Conservation (phyloP, 2,329 filamentous ascomycete genomes). For the Nigrospora oryzae region DNA sequence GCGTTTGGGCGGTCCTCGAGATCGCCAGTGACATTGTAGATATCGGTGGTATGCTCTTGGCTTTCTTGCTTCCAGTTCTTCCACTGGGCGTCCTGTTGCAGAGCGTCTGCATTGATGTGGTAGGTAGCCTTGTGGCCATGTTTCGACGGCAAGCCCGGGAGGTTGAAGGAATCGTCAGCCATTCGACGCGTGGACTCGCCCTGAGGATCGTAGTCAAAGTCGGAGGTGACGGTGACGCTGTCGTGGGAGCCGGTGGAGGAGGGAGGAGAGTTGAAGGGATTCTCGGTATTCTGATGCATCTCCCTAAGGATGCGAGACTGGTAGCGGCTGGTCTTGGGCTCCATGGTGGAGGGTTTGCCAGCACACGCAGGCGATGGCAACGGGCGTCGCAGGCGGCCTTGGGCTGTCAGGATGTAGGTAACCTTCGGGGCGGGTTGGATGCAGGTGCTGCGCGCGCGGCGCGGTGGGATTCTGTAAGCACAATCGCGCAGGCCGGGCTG, state of each 20-base stretch:
- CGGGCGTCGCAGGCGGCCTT: too few species aligned
- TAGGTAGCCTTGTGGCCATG: slow-evolving; percentile 10
- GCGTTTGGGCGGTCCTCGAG: slow-evolving; percentile 19
- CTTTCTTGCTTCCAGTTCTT: slow-evolving; percentile 14
- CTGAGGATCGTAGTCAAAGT: slow-evolving; percentile 41
- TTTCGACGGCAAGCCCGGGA: slow-evolving; percentile 8
- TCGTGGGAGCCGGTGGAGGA: slow-evolving; percentile 50
- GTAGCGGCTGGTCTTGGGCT: slow-evolving; percentile 1
- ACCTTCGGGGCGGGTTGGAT: too few species aligned
- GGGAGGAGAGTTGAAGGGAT: slow-evolving; percentile 50
- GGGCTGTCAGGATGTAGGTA: too few species aligned
- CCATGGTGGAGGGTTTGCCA: neutral
- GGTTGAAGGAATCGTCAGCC: slow-evolving; percentile 33
- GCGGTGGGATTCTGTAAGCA: too few species aligned
- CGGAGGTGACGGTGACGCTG: slow-evolving; percentile 46
- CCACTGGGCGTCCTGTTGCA: slow-evolving; percentile 40
- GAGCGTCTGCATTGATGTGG: slow-evolving; percentile 26
- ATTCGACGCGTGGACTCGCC: slow-evolving; percentile 45
- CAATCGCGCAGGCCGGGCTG: too few species aligned
- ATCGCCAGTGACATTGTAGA: slow-evolving; percentile 18
- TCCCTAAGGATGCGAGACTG: slow-evolving; percentile 23
- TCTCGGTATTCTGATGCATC: slow-evolving; percentile 29
- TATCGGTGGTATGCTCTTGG: slow-evolving; percentile 19
- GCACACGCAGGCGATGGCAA: neutral
- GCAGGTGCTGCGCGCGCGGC: too few species aligned